These are phyloP conservation scores for Xylariaceae sp. DNA, from an alignment of 2,329 filamentous ascomycete species.

Conservation along the genomic window DNA sequence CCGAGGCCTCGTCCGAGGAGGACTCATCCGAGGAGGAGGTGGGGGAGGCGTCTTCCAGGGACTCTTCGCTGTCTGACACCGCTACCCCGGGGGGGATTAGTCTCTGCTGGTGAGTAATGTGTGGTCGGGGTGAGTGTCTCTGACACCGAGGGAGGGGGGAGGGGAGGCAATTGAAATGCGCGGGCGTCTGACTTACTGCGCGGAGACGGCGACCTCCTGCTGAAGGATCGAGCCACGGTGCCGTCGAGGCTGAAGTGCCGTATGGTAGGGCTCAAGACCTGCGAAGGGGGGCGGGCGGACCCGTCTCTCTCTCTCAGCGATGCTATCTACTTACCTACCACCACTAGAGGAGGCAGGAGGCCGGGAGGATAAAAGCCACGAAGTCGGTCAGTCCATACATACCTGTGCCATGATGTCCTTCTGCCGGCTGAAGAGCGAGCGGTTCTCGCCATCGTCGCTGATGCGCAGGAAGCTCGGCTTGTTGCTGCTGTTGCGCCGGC, in stretches of 20 bases:
- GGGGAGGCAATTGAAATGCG: too few relatives aligned
- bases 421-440: constrained; percentile 17
- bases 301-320: too few relatives aligned
- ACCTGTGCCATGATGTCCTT: constrained; percentile 23
- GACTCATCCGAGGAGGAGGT: constrained; percentile 8
- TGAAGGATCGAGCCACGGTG: constrained; percentile 10
- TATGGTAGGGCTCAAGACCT: constrained; percentile 23
- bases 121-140: too few relatives aligned
- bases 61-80: too few relatives aligned
- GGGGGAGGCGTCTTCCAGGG: constrained; percentile 3
- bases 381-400: too few relatives aligned
- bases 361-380: too few relatives aligned
- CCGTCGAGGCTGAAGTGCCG: constrained; percentile 23
- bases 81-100: too few relatives aligned
- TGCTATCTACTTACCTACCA: not conserved
- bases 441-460: constrained; percentile 15
- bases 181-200: constrained; percentile 18
- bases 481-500: constrained; percentile 9
- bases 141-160: too few relatives aligned
- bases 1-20: constrained; percentile 6
- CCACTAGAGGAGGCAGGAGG: not conserved
- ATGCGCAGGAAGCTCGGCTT: constrained; percentile 17
- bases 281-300: too few relatives aligned
- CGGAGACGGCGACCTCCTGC: constrained; percentile 13
- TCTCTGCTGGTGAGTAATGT: too few relatives aligned